Base-by-base conservation (phyloP, 208 protist genomes). In the Trypanosoma brucei region DNA sequence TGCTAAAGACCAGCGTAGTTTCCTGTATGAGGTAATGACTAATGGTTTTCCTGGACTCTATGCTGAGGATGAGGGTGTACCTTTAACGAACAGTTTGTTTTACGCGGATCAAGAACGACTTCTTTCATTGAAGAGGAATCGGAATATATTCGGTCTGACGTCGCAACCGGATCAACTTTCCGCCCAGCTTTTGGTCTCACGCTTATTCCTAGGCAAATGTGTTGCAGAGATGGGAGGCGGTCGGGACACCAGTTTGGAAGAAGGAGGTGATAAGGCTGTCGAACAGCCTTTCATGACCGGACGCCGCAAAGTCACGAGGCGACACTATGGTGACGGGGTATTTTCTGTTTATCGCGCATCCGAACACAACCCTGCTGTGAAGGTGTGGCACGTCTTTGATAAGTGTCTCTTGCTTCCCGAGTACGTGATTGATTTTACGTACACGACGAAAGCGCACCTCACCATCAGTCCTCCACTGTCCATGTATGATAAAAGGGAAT, bases 341-440 rank as follows among this genome's bases (percentile, higher is more conserved):
- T 82, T 79, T 56, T 88, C 86, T 36, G 83, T 89, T 31, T 94
- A 92, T 68, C 78, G 88, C 6, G 39, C 65, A 33, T 54, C 73
- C 6, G 68, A 82, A 5, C 55, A 75, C 30, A 74, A 79, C 48
- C 7, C 68, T 8, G 49, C 62, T 13, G 58, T 65, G 46, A 68
- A 70, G 46, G 80, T 90, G 62, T 97, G 92, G 91, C 87, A 94
- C 71, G 81, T 83, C 67, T 91, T 96, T 58, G 89, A 95, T 51
- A 77, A 86, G 55, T 64, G 62, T 42, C 69, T 95, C 33, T 53
- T 94, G 6, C 67, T 96, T 46, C 87, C 89, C 0, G 88, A 96
- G 64, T 94, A 84, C 53, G 72, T 96, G 33, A 78, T 96, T 31
- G 91, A 96, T 51, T 94, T 86, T 77, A 76, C 62, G 39, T 94